Evolutionary conservation across 306 rosid species (phyloP).

Genomic region (Cicer chorassanicum): DNA sequence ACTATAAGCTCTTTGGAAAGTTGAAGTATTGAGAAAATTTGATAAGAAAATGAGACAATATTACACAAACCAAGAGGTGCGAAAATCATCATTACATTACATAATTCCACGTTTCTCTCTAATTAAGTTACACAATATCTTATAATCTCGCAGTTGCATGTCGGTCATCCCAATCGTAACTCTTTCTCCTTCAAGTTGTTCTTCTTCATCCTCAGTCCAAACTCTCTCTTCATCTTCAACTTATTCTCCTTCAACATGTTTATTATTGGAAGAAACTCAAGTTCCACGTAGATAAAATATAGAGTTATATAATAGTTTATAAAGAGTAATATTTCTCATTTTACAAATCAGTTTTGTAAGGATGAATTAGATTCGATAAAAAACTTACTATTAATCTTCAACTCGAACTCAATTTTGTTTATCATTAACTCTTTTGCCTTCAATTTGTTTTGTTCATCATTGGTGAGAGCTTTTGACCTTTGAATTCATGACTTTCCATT

Average conservation of each 20-base stretch:
- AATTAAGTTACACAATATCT: neutral
- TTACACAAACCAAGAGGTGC: neutral
- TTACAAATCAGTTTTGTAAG: too few relatives aligned
- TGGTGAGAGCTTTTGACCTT: neutral
- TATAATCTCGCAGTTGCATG: neutral
- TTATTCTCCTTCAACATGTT: neutral
- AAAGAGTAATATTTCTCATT: too few relatives aligned
- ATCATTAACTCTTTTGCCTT: neutral
- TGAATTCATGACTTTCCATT: neutral
- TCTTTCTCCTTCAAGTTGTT: neutral
- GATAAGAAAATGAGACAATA: neutral
- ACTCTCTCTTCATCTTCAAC: neutral
- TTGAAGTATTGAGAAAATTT: neutral
- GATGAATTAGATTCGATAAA: too few relatives aligned
- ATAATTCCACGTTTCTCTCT: neutral
- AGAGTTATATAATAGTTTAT: too few relatives aligned
- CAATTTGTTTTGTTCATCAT: neutral
- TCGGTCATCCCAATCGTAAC: neutral
- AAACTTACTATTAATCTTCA: neutral
- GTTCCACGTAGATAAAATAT: too few relatives aligned
- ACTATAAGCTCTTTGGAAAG: neutral
- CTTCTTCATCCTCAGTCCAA: neutral
- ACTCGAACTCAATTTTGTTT: neutral
- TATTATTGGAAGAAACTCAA: too few relatives aligned
- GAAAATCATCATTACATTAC: slow-evolving; percentile 1